Base-by-base conservation (phyloP, 208 protist genomes). In the Wallacemonas rigidus region DNA sequence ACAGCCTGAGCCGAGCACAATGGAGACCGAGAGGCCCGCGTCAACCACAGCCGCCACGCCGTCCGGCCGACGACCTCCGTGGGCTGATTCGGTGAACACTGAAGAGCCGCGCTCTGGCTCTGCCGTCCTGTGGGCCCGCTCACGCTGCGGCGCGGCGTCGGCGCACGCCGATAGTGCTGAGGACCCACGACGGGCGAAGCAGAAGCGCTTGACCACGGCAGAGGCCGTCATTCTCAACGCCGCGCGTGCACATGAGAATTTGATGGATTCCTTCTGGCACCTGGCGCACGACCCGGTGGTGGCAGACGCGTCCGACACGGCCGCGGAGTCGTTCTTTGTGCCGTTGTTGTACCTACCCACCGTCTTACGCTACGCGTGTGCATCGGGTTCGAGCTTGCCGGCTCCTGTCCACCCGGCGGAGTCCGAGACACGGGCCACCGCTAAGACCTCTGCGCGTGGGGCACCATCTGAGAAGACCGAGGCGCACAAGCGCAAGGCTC, bases 201-300 rank as follows among this genome's bases (percentile, higher is more conserved):
- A 75, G 79, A 78, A 75, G 80, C 75, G 83, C 1, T 71, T 89
- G 4, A 43, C 79, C 2, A 60, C 72, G 41, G 85, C 78, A 2
- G 86, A 89, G 11, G 62, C 62, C 14, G 26, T 92, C 4, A 81
- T 94, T 41, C 62, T 83, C 58, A 61, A 54, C 11, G 89, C 90
- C 67, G 69, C 44, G 11, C 44, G 26, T 38, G 61, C 85, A 39
- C 83, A 92, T 71, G 61, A 56, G 14, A 62, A 47, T 14, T 58
- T 90, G 44, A 41, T 82, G 41, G 43, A 72, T 55, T 83, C 88
- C 54, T 64, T 92, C 26, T 75, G 68, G 57, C 8, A 69, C 1
- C 69, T 89, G 39, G 87, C 83, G n/a, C 60, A 65, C 60, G 6
- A 26, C 41, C 60, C 60, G 4, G 50, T 41, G 8, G 8, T 62